Percentiles rank a stretch among this genome's conserved stretches.
phyloP scores from a whole-genome alignment of 2,329 filamentous ascomycete genomes.

The Pseudophaeomoniella oleicola region DNA sequence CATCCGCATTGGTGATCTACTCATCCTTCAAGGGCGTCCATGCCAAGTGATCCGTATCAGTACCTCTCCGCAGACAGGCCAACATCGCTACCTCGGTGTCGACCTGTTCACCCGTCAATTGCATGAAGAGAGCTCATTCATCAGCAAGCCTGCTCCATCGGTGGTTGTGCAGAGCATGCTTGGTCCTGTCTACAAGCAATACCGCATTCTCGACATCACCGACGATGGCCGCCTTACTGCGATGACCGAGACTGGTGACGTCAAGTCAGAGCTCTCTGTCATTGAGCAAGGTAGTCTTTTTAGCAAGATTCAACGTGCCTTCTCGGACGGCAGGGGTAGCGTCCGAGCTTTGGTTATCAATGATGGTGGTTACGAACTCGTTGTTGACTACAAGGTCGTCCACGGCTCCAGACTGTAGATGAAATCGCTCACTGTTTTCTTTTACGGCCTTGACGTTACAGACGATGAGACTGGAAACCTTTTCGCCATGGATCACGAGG shows the following conservation, averaged over 20 bases:
- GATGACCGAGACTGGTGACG: slow-evolving; percentile 98
- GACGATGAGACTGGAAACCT: too few species aligned
- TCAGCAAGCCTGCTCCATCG: slow-evolving; percentile 91
- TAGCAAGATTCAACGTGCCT: slow-evolving; percentile 64
- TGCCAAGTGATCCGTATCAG: slow-evolving; percentile 99
- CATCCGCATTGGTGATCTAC: slow-evolving; percentile 95
- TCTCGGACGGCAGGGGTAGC: slow-evolving; percentile 81
- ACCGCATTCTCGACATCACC: slow-evolving; percentile 95
- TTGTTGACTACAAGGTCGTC: slow-evolving; percentile 97
- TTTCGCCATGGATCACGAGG: too few species aligned
- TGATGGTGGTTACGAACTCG: slow-evolving; percentile 84
- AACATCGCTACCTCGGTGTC: slow-evolving; percentile 99
- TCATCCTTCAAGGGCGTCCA: slow-evolving; percentile 96
- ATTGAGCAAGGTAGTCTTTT: slow-evolving; percentile 90
- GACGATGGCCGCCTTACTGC: slow-evolving; percentile 70
- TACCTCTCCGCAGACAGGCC: slow-evolving; percentile 90
- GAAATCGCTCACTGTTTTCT: too few species aligned
- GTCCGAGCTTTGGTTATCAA: slow-evolving; percentile 92
- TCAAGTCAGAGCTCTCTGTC: slow-evolving; percentile 92
- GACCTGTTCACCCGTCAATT: slow-evolving; percentile 99
- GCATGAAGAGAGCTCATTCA: slow-evolving; percentile 95
- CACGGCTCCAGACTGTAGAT: slow-evolving; percentile 56
- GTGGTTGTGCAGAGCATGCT: slow-evolving; percentile 99
- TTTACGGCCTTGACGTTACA: too few species aligned
- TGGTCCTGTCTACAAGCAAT: slow-evolving; percentile 99